Base-by-base conservation (phyloP, 2,329 filamentous ascomycete genomes). In the Myotisia sp. region DNA sequence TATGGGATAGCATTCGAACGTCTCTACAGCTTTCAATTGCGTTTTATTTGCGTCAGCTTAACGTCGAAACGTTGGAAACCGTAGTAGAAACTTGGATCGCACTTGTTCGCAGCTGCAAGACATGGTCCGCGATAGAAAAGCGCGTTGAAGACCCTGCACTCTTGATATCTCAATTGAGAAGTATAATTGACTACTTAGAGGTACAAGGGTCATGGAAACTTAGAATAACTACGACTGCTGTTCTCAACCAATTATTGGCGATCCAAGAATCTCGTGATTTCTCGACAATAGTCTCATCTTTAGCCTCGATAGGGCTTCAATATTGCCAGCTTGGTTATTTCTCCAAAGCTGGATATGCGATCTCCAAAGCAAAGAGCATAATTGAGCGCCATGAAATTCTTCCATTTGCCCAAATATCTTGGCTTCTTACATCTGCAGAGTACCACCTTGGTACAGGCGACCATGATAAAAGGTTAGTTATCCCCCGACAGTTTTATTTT, bases 341-440 rank as follows among this genome's bases (percentile, higher is more conserved):
- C 31, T 68, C 67, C 27, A 71, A 70, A 46, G 71, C 74, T 29
- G 64, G 64, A 5, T 48, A 65, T 4, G 53, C 67, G 2, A 64
- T 94, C 10, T 63, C 67, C 1, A 66, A 68, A 36, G 73, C 74
- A 3, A 67, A 75, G 41, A 54, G 60, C 13, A 64, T 68, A 33
- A 43, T 67, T 4, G 47, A 51, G 7, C 53, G 51, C 6, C 53
- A 55, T 26, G 51, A 52, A 1, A 44, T 64, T 2, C 61, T 64
- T 3, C 54, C 57, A 6, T 55, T 67, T 32, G 59, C 65, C 9
- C 56, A 53, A 18, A 44, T 78, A 9, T 62, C 64, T 21, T 79
- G 79, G 52, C 70, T 85, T 43, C 58, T 93, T 5, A 72, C 75
- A 0, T 74, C 76, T 40, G 76, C 80, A 0, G 82, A 92, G 51